Percentiles rank a stretch among this genome's conserved stretches.
Conservation (phyloP, 176 grass and related monocot species). For the Hyparrhenia diplandra region DNA sequence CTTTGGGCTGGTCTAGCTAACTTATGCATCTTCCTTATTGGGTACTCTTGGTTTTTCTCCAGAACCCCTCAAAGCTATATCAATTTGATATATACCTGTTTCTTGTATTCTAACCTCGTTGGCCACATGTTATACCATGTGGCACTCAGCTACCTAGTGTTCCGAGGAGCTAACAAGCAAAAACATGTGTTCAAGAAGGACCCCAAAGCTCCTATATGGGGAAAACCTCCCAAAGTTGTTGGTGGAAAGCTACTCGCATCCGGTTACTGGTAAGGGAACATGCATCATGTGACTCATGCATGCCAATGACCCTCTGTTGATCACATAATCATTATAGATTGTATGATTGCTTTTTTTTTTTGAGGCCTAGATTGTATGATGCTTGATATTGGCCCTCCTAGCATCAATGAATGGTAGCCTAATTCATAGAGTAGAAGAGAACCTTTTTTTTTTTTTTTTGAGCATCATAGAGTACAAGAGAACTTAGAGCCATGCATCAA, state of each 20-base stretch:
- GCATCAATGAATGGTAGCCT: not conserved
- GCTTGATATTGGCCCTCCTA: not conserved
- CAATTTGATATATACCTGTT: not conserved
- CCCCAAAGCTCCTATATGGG: slow-evolving; percentile 89
- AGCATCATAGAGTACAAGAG: too few relatives aligned
- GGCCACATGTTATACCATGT: not conserved
- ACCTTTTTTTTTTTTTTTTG: too few relatives aligned
- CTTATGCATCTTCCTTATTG: slow-evolving; percentile 72
- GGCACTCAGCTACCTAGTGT: slow-evolving; percentile 66
- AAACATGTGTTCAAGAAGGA: slow-evolving; percentile 97
- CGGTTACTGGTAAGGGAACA: slow-evolving; percentile 76
- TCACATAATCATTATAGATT: not conserved
- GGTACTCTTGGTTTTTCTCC: slow-evolving; percentile 43
- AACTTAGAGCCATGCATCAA: not conserved
- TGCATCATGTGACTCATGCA: not conserved
- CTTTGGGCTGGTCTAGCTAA: slow-evolving; percentile 48
- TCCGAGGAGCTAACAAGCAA: slow-evolving; percentile 96
- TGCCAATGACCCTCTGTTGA: not conserved
- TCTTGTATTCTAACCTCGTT: slow-evolving; percentile 15
- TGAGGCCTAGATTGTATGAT: not conserved
- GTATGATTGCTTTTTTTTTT: too few relatives aligned
- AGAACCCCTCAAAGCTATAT: slow-evolving; percentile 4
- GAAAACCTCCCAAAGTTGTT: slow-evolving; percentile 76
- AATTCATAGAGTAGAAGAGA: not conserved
- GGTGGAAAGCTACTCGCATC: slow-evolving; percentile 87